Evolutionary conservation across 768 basidiomycete species (phyloP), one percentile per base, ranked within the genome.

Genomic region (Macrolepiota dolichaula): DNA sequence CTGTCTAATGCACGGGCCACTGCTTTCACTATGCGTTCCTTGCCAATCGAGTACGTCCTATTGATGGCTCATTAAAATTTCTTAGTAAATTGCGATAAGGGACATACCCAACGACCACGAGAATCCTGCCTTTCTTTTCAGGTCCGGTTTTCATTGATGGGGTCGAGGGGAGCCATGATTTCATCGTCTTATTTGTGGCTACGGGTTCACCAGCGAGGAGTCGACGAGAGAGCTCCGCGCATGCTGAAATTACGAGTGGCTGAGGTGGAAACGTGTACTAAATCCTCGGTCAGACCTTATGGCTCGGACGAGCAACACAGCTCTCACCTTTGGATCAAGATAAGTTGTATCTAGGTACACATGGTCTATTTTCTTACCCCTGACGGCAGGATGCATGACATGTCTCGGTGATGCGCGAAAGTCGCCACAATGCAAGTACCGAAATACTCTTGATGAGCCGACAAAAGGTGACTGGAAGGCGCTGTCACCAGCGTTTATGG

Each of bases 271-370:
- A 98, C 52, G 88, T 91, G 71, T 98, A 98, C 88, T 92, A 36
- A 64, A 64, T 32, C 29, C 29, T 32, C 29, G 29, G 29, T 32
- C 35, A 55, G 42, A 17, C 42, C 40, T 50, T 47, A 38, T 37
- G 66, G 27, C 15, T 46, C 44, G 42, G 35, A 46, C 15, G 51
- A 4, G 42, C 13, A 5, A 57, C 19, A 12, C 42, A 37, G 29
- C 19, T 64, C 71, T 24, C 59, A 81, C 88, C 81, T 88, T 92
- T 0, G 94, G 91, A 69, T 96, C 89, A 19, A 98, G 78, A 73
- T 98, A 98, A 0, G 97, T 99, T 3, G 97, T 98, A 70, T 99
- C 97, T 27, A 99, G 80, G 71, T 99, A 98, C 38, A 95, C 84
- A 55, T 88, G 85, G 65, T 98, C 94, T 6, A 98, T 83, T 36